Percentiles rank a stretch among this genome's conserved stretches.
Conservation (phyloP, 345 rosid genomes). For the Eucalyptus tenuipes region DNA sequence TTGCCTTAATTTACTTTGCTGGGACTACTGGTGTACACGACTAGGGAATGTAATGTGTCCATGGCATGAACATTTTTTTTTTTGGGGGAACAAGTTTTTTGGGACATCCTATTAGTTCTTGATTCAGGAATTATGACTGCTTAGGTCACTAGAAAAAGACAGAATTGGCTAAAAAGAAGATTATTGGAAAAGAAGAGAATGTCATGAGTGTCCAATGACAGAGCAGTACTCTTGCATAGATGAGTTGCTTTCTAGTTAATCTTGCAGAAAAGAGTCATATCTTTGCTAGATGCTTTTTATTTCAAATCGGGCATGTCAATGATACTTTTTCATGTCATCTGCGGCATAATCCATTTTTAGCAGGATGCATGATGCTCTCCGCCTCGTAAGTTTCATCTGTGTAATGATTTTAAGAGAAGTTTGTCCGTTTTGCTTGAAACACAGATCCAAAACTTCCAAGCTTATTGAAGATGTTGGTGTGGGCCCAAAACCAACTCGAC, state of each 20-base stretch:
- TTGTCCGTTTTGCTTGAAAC: not conserved
- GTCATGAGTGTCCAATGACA: not conserved
- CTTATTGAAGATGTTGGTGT: slow-evolving; percentile 83
- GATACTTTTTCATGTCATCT: not conserved
- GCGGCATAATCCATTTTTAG: not conserved
- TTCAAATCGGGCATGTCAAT: not conserved
- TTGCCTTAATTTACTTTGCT: not conserved
- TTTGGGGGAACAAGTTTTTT: not conserved
- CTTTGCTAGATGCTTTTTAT: not conserved
- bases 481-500: slow-evolving; percentile 88
- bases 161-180: not conserved
- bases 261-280: not conserved
- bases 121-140: not conserved
- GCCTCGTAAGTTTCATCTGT: not conserved
- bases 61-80: not conserved
- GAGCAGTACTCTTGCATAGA: not conserved
- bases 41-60: not conserved
- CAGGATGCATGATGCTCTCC: not conserved
- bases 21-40: not conserved
- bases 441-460: slow-evolving; percentile 95
- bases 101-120: not conserved
- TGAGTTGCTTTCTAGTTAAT: not conserved
- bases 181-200: not conserved
- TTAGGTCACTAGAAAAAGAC: not conserved
- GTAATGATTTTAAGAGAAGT: not conserved